These are phyloP conservation scores for Microbotryum saponariae DNA, from an alignment of 1,284 basidiomycete species.

Conservation along the genomic window DNA sequence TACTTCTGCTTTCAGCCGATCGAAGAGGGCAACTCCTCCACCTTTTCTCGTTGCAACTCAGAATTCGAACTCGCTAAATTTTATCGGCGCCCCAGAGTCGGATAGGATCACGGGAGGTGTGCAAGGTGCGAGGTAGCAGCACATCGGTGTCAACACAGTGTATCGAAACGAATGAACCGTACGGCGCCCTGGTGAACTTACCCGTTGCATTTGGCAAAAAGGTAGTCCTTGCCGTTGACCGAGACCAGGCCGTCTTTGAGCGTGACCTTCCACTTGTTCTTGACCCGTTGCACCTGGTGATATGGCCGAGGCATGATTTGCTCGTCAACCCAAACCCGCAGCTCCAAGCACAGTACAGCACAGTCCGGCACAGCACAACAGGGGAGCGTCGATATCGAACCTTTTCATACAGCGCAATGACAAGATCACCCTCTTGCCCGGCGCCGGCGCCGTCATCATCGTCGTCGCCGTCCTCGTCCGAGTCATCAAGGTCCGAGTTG, in stretches of 20 bases:
- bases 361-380: not conserved
- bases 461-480: slow-evolving; percentile 59
- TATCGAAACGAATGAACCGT: not conserved
- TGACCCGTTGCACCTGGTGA: slow-evolving; percentile 80
- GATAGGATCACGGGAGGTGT: not conserved
- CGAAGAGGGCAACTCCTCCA: no score
- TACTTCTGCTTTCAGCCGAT: no score
- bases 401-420: slow-evolving; percentile 99
- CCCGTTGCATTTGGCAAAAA: slow-evolving; percentile 84
- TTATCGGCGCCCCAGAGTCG: no score
- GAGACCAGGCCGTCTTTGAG: slow-evolving; percentile 98
- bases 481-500: slow-evolving; percentile 92
- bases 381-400: slow-evolving; percentile 45
- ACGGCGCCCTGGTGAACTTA: slow-evolving; percentile 20
- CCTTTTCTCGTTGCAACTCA: not conserved
- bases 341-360: slow-evolving; percentile 3
- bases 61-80: slow-evolving; percentile 29
- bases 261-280: slow-evolving; percentile 99
- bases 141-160: not conserved
- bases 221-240: slow-evolving; percentile 92
- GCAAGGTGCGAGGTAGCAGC: not conserved
- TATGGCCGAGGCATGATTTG: not conserved
- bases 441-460: slow-evolving; percentile 59
- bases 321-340: not conserved
- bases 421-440: slow-evolving; percentile 65